phyloP scores from a whole-genome alignment of 768 basidiomycete genomes.

The Austroboletus eburneus region DNA sequence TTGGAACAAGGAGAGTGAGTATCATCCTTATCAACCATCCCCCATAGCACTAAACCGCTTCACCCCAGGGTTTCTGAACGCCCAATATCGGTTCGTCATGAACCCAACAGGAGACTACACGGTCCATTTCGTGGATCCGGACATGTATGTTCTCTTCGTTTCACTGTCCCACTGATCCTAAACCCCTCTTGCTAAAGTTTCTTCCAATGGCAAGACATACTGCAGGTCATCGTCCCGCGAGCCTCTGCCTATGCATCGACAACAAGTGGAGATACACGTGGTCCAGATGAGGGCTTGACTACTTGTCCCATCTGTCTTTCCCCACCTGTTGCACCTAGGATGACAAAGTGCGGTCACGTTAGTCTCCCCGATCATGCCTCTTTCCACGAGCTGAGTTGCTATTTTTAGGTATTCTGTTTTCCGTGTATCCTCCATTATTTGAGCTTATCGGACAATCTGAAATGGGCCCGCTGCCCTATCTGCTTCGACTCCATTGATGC shows the following conservation, averaged over 20 bases:
- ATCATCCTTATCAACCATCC: slow-evolving; percentile 8
- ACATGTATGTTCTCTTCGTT: slow-evolving; percentile 62
- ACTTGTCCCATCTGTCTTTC: slow-evolving; percentile 95
- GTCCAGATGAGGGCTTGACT: slow-evolving; percentile 56
- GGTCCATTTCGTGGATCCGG: slow-evolving; percentile 95
- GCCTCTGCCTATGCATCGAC: slow-evolving; percentile 70
- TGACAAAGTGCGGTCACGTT: slow-evolving; percentile 98
- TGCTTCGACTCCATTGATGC: slow-evolving; percentile 93
- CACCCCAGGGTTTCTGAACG: slow-evolving; percentile 87
- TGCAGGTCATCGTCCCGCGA: slow-evolving; percentile 91
- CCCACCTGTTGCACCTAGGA: slow-evolving; percentile 81
- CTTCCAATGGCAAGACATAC: slow-evolving; percentile 94
- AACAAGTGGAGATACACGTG: slow-evolving; percentile 39
- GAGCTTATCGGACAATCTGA: slow-evolving; percentile 71
- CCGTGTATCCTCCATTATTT: slow-evolving; percentile 92
- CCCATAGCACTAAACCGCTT: slow-evolving; percentile 13
- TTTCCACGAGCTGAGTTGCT: slow-evolving; percentile 15
- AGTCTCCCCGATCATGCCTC: slow-evolving; percentile 33
- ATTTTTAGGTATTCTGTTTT: slow-evolving; percentile 86
- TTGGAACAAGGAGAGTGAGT: slow-evolving; percentile 93
- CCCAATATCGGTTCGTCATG: slow-evolving; percentile 94
- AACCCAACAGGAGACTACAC: slow-evolving; percentile 90
- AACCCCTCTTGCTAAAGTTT: slow-evolving; percentile 47
- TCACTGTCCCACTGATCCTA: background rate
- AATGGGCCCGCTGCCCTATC: slow-evolving; percentile 93